Percentiles rank a stretch among this genome's conserved stretches.
These are phyloP conservation scores for Puccinia hordei DNA, from an alignment of 1,284 basidiomycete species.

Conservation along the genomic window DNA sequence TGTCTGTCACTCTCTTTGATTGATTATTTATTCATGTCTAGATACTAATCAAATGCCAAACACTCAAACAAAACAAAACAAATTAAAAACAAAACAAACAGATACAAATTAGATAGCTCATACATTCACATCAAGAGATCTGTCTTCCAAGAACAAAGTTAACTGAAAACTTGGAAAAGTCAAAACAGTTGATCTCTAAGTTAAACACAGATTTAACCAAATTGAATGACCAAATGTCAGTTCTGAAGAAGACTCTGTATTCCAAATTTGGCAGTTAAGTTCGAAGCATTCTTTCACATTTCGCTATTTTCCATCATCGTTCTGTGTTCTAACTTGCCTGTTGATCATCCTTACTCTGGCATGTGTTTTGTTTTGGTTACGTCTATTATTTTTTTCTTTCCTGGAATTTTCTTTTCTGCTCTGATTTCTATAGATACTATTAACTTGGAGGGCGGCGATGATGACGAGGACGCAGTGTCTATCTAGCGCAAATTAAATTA, in stretches of 20 bases:
- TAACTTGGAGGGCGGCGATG: conserved; percentile 19
- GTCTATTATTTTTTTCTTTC: too few species aligned
- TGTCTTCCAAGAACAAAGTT: conserved; percentile 1
- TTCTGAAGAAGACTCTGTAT: conserved; percentile 10
- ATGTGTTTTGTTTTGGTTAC: too few species aligned
- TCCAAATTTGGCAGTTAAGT: conserved; percentile 38
- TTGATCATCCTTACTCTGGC: not conserved
- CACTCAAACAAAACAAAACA: not conserved
- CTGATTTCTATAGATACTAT: conserved; percentile 3
- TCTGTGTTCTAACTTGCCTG: not conserved
- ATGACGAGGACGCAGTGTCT: conserved; percentile 1
- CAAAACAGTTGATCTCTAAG: not conserved
- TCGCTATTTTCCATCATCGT: not conserved
- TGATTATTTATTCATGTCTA: not conserved
- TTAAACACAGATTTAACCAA: conserved; percentile 3
- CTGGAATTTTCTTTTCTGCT: not conserved
- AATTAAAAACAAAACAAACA: not conserved
- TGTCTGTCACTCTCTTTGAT: conserved; percentile 3
- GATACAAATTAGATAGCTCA: conserved; percentile 37
- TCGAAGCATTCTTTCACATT: not conserved
- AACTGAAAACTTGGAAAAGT: not conserved
- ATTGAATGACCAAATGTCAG: conserved; percentile 7
- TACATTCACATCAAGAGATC: conserved; percentile 27
- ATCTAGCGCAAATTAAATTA: not conserved
- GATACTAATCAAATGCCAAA: not conserved